phyloP scores from a whole-genome alignment of 768 basidiomycete genomes.

The Daedaleopsis nitida region DNA sequence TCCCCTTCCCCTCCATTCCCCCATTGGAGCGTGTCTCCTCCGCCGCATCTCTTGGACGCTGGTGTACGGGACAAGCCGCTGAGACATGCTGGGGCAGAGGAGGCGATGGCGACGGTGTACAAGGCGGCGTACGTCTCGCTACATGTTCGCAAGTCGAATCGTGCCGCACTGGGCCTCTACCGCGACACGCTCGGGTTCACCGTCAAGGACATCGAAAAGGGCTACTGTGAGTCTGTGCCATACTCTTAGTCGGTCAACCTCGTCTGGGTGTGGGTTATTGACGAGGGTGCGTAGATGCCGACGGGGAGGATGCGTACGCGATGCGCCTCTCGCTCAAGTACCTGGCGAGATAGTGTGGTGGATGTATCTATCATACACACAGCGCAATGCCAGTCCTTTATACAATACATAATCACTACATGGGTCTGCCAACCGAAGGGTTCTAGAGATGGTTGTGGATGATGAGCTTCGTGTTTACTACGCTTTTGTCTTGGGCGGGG shows the following conservation, averaged over 20 bases:
- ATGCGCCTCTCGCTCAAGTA: constrained; percentile 73
- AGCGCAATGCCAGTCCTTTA: constrained; percentile 2
- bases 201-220: constrained; percentile 82
- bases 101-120: constrained; percentile 90
- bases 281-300: constrained; percentile 63
- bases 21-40: neutral
- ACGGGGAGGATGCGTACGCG: constrained; percentile 92
- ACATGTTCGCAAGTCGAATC: constrained; percentile 94
- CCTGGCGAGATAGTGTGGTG: constrained; percentile 11
- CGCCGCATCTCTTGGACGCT: too few species aligned
- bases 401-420: constrained; percentile 6
- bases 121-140: constrained; percentile 82
- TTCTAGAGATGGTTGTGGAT: neutral
- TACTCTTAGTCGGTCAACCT: neutral
- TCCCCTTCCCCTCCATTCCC: neutral
- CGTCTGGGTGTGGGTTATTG: constrained; percentile 10
- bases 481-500: neutral
- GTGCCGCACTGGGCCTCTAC: constrained; percentile 87
- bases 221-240: constrained; percentile 71
- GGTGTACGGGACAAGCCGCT: neutral
- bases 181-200: constrained; percentile 89
- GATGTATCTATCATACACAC: constrained; percentile 12
- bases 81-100: constrained; percentile 51
- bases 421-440: neutral
- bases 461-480: neutral